Percentiles rank a stretch among this genome's conserved stretches.
Conservation (phyloP, 2,329 filamentous ascomycete genomes). For the Ascochyta viciae-villosae region DNA sequence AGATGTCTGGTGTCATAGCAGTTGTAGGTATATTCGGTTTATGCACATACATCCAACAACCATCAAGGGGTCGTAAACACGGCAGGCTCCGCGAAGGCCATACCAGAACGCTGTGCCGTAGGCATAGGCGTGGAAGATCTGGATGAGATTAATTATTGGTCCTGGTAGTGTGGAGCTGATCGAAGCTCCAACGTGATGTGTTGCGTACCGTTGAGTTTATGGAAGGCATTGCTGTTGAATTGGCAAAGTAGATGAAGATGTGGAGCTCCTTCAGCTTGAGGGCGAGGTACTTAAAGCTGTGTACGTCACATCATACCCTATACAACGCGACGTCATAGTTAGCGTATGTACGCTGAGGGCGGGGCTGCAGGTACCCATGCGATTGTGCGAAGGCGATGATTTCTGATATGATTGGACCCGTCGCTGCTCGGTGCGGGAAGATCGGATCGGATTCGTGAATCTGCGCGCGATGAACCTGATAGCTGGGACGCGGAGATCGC, state of each 20-base stretch:
- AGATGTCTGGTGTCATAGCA: no score
- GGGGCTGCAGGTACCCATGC: constrained; percentile 2
- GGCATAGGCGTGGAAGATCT: constrained; percentile 35
- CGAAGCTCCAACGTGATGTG: not conserved
- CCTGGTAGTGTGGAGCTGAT: not conserved
- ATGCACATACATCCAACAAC: constrained; percentile 28
- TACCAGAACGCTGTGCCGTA: constrained; percentile 40
- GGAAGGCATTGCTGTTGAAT: constrained; percentile 19
- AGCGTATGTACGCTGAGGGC: constrained; percentile 11
- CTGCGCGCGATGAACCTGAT: constrained; percentile 2
- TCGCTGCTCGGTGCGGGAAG: not conserved
- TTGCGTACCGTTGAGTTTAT: constrained; percentile 22
- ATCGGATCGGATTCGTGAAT: constrained; percentile 1
- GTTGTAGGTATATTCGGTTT: not conserved
- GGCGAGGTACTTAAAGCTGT: not conserved
- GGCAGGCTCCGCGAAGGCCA: constrained; percentile 31
- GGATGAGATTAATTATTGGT: not conserved
- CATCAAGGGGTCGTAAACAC: constrained; percentile 35
- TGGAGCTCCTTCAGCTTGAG: not conserved
- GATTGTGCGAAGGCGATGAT: not conserved
- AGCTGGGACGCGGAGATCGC: not conserved
- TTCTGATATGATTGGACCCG: not conserved
- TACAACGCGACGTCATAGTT: no score
- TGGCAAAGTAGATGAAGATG: not conserved
- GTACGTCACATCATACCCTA: not conserved